A percentile compares a stretch with the other conserved stretches of the same genome.
Conservation (phyloP, 2,329 filamentous ascomycete genomes). For the Aspergillus alliaceus region DNA sequence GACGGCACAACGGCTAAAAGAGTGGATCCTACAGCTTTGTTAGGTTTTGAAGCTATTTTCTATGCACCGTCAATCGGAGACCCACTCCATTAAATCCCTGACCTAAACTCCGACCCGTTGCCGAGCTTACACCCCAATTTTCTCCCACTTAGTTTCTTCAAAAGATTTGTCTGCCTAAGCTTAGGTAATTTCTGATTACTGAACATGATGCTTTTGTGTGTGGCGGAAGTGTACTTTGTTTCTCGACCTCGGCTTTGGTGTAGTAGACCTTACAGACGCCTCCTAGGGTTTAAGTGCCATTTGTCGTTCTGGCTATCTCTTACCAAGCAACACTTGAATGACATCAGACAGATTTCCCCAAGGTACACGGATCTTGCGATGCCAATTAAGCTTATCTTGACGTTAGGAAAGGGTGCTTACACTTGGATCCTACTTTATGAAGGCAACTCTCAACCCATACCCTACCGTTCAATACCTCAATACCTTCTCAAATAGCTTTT, state of each 20-base stretch:
- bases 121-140: not conserved
- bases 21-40: no score
- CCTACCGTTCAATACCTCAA: no score
- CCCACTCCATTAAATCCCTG: not conserved
- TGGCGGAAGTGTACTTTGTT: not conserved
- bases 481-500: no score
- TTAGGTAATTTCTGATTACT: not conserved
- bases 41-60: no score
- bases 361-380: not conserved
- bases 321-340: no score
- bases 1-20: not conserved
- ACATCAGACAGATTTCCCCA: not conserved
- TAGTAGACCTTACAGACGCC: not conserved
- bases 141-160: no score
- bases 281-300: no score
- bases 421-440: no score
- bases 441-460: no score
- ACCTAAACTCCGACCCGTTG: not conserved
- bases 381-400: not conserved
- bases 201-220: not conserved
- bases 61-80: not conserved
- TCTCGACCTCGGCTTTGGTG: not conserved
- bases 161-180: no score
- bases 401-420: not conserved
- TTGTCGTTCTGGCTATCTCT: no score